Evolutionary conservation across 1,284 basidiomycete genomes (phyloP).

Genomic region (Termitomyces sp.): DNA sequence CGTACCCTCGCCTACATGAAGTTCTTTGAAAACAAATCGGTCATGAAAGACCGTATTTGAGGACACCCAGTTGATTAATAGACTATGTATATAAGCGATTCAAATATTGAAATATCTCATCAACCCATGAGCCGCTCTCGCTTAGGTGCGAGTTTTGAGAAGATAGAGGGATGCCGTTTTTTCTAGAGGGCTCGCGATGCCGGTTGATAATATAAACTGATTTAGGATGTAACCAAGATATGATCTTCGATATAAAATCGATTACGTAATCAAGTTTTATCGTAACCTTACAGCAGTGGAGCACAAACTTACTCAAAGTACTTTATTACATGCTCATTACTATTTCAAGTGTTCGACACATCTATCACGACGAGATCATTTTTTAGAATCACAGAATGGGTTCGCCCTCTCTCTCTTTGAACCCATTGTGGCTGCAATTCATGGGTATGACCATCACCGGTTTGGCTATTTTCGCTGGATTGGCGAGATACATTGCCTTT

Average conservation of each 20-base stretch:
- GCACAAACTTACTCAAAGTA: not conserved
- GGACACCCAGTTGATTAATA: not conserved
- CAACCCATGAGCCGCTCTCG: no score
- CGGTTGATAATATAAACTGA: no score
- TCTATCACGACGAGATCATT: not conserved
- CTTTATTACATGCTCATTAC: not conserved
- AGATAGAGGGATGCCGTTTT: no score
- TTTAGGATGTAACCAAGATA: no score
- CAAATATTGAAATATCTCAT: not conserved
- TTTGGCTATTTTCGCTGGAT: slow-evolving; percentile 37
- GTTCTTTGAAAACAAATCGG: not conserved
- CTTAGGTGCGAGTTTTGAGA: no score
- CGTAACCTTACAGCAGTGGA: not conserved
- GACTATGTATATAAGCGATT: not conserved
- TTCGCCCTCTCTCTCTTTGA: slow-evolving; percentile 26
- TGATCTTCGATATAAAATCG: no score
- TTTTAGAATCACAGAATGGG: slow-evolving; percentile 8
- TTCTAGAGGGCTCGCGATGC: no score
- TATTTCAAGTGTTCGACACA: not conserved
- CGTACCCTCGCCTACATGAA: not conserved
- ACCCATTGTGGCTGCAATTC: slow-evolving; percentile 52
- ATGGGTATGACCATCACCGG: slow-evolving; percentile 37
- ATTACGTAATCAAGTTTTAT: slow-evolving; percentile 2
- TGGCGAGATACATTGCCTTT: slow-evolving; percentile 36
- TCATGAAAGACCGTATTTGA: not conserved